Evolutionary conservation across 2,329 filamentous ascomycete genomes (phyloP).

Genomic region (Canariomyces notabilis): DNA sequence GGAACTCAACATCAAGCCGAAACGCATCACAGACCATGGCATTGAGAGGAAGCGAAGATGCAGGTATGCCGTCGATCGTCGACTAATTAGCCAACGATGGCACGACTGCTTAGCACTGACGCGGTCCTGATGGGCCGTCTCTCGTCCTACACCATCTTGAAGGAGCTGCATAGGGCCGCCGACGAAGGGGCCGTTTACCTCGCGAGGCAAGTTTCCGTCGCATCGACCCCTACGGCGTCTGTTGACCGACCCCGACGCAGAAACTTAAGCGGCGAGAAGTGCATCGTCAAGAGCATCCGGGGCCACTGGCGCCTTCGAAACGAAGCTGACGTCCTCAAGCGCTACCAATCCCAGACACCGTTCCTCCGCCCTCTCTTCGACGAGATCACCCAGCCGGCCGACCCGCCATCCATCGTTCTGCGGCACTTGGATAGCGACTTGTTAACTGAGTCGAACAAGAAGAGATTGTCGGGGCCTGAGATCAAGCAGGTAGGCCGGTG

Average conservation of each 20-base stretch:
- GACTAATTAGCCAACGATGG: slow-evolving; percentile 10
- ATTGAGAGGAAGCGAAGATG: too few species aligned
- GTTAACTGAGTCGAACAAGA: slow-evolving; percentile 24
- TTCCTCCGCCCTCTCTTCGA: slow-evolving; percentile 25
- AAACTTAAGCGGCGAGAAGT: slow-evolving; percentile 19
- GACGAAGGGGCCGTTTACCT: slow-evolving; percentile 26
- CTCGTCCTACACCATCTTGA: slow-evolving; percentile 23
- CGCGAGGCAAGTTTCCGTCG: slow-evolving; percentile 19
- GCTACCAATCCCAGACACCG: slow-evolving; percentile 20
- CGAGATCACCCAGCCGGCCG: slow-evolving; percentile 22
- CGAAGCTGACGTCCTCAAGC: slow-evolving; percentile 27
- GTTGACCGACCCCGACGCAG: slow-evolving; percentile 11
- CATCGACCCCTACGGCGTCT: slow-evolving; percentile 1
- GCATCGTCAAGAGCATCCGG: slow-evolving; percentile 25
- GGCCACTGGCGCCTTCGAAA: slow-evolving; percentile 25
- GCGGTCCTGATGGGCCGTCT: slow-evolving; percentile 21
- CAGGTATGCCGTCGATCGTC: too few species aligned
- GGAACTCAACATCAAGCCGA: too few species aligned
- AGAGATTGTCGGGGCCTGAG: slow-evolving; percentile 24
- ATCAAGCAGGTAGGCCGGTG: slow-evolving; percentile 26
- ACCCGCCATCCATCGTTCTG: slow-evolving; percentile 24
- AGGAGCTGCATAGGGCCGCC: slow-evolving; percentile 23
- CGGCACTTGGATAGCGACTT: slow-evolving; percentile 25
- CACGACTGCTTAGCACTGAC: slow-evolving; percentile 14
- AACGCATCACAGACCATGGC: too few species aligned